phyloP scores from a whole-genome alignment of 495 filamentous ascomycete species.

The Neurospora hispaniola region DNA sequence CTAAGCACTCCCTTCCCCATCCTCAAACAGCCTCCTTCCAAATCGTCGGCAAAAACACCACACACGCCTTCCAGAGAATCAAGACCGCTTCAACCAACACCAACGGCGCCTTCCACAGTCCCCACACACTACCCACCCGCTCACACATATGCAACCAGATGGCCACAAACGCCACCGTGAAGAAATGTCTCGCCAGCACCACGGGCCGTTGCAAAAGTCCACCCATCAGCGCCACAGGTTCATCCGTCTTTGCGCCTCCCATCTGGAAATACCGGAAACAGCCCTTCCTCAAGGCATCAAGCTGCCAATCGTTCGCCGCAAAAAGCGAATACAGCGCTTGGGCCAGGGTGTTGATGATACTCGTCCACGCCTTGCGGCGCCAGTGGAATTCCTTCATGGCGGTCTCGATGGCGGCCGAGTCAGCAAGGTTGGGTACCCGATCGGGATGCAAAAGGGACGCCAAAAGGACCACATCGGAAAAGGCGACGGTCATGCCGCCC shows the following conservation, averaged over 20 bases:
- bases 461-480: conserved; percentile 79
- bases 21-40: conserved; percentile 38
- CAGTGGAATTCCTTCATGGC: conserved; percentile 79
- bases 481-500: conserved; percentile 91
- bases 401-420: conserved; percentile 49
- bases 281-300: conserved; percentile 73
- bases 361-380: conserved; percentile 67
- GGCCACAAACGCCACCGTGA: conserved; percentile 77
- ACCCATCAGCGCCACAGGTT: conserved; percentile 72
- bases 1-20: background rate
- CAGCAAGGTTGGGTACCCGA: conserved; percentile 54
- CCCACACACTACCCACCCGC: conserved; percentile 16
- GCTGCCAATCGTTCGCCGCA: conserved; percentile 68
- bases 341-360: conserved; percentile 91
- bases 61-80: conserved; percentile 78
- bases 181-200: conserved; percentile 86
- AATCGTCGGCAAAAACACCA: conserved; percentile 83
- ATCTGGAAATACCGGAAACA: conserved; percentile 89
- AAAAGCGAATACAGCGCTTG: conserved; percentile 87
- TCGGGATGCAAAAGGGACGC: conserved; percentile 56
- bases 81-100: conserved; percentile 48
- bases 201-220: conserved; percentile 70
- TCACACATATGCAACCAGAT: conserved; percentile 66
- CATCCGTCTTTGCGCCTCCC: conserved; percentile 52
- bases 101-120: conserved; percentile 47